A percentile compares a stretch with the other conserved stretches of the same genome.
Conservation (phyloP, 768 basidiomycete species). For the Epithele typhae region DNA sequence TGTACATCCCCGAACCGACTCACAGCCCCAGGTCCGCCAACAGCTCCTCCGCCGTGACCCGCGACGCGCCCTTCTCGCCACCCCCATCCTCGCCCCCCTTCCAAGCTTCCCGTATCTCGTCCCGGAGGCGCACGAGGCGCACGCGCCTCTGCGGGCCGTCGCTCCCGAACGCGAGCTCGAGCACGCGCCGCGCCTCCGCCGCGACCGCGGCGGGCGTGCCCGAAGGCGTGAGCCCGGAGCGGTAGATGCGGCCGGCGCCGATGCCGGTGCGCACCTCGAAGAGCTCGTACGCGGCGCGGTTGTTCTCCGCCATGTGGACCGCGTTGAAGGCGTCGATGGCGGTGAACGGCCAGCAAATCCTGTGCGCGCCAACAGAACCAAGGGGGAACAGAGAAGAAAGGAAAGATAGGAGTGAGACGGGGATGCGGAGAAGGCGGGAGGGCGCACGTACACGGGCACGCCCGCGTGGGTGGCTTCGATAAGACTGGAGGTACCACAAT, state of each 20-base stretch:
- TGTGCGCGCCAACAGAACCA: not conserved
- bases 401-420: not conserved
- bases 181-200: slow-evolving; percentile 15
- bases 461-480: slow-evolving; percentile 19
- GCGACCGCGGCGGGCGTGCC: slow-evolving; percentile 21
- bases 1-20: no score
- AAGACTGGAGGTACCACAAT: slow-evolving; percentile 21
- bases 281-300: slow-evolving; percentile 24
- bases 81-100: slow-evolving; percentile 1
- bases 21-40: not conserved
- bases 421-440: not conserved
- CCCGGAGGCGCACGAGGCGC: slow-evolving; percentile 10
- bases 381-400: not conserved
- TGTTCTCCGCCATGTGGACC: slow-evolving; percentile 17
- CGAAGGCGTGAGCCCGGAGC: slow-evolving; percentile 11
- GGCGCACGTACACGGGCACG: slow-evolving; percentile 15
- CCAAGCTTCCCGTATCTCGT: slow-evolving; percentile 5
- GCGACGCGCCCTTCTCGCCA: slow-evolving; percentile 2
- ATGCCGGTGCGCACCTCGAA: slow-evolving; percentile 22
- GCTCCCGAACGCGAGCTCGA: slow-evolving; percentile 18
- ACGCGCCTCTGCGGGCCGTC: slow-evolving; percentile 23
- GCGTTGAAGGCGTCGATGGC: slow-evolving; percentile 22
- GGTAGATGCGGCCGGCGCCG: slow-evolving; percentile 12
- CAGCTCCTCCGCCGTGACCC: slow-evolving; percentile 2
- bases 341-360: slow-evolving; percentile 26